phyloP scores from a whole-genome alignment of 148 eudicot species.

The Vaccinium vitisidaea region DNA sequence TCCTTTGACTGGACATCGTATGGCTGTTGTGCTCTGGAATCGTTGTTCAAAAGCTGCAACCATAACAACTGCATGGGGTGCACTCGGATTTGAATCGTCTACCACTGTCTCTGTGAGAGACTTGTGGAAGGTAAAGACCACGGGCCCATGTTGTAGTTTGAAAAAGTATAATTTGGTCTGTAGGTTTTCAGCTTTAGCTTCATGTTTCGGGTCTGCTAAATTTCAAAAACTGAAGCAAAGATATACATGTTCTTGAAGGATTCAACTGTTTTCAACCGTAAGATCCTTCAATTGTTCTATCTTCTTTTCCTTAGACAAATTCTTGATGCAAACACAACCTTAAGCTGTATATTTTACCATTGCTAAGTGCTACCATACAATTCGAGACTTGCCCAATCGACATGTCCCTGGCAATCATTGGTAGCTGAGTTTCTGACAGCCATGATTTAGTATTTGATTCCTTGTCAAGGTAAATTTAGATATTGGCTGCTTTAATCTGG shows the following conservation, averaged over 20 bases:
- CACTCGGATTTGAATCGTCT: conserved; percentile 71
- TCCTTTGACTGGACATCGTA: conserved; percentile 68
- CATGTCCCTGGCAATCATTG: background rate
- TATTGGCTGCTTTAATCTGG: background rate
- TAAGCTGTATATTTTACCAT: background rate
- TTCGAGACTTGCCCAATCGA: background rate
- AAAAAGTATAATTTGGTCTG: background rate
- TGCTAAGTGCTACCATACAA: background rate
- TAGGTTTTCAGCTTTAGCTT: background rate
- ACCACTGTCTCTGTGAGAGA: conserved; percentile 61
- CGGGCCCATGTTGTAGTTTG: background rate
- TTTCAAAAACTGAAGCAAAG: background rate
- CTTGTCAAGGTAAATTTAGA: background rate
- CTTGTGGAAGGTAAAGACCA: conserved; percentile 75
- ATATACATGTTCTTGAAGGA: background rate
- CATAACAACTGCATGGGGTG: conserved; percentile 66
- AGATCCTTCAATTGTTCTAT: no score
- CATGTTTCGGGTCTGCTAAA: background rate
- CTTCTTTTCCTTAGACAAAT: background rate
- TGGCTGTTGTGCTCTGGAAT: conserved; percentile 81
- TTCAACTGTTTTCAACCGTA: no score
- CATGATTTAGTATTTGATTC: background rate
- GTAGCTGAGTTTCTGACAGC: background rate
- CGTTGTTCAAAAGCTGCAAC: conserved; percentile 59
- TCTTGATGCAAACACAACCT: background rate